Evolutionary conservation across 1,139 yeast genomes (phyloP), one percentile per base, ranked within the genome.

Genomic region (Geotrichum phurueaensis): DNA sequence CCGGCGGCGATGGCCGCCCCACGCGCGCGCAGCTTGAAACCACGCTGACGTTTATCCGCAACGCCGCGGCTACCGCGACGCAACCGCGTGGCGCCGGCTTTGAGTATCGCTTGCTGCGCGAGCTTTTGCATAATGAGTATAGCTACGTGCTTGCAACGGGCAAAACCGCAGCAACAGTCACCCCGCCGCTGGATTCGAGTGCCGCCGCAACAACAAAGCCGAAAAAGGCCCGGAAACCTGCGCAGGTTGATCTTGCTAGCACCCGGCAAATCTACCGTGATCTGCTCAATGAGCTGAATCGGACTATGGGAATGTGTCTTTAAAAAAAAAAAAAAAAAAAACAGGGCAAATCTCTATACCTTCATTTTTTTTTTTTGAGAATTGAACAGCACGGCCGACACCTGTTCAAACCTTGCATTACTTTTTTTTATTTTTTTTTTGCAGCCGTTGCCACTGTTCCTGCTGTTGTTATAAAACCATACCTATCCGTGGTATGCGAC

Each of bases 1-100:
- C 31, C 9, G 31, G 31, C 31, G 29, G 29, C 29, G n/a, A n/a
- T n/a, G 29, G 29, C 29, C 1, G 31, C 10, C 47, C 47, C 3
- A 39, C 18, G 5, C 47, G 47, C 1, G 20, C 49, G 1, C 49
- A 56, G 18, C 20, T 64, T 18, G 53, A 51, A 10, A 63, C 60
- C 45, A 63, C 66, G 22, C 58, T 64, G 20, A 43, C 43, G 51
- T 59, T 65, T 47, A 50, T 65, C n/a, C 43, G 54, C 10, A 63
- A 60, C 49, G 66, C 67, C 2, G 61, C 62, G 5, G 43, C 47
- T 5, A 51, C 59, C 25, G 39, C 39, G 36, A 31, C 12, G n/a
- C 10, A 18, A 5, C 18, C 47, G 5, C 2, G 7, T 5, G 20
- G 20, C 4, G 18, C 18, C 20, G 9, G 9, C 18, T 39, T 39